Base-by-base conservation (phyloP, 495 filamentous ascomycete genomes). In the Neurospora hispaniola region DNA sequence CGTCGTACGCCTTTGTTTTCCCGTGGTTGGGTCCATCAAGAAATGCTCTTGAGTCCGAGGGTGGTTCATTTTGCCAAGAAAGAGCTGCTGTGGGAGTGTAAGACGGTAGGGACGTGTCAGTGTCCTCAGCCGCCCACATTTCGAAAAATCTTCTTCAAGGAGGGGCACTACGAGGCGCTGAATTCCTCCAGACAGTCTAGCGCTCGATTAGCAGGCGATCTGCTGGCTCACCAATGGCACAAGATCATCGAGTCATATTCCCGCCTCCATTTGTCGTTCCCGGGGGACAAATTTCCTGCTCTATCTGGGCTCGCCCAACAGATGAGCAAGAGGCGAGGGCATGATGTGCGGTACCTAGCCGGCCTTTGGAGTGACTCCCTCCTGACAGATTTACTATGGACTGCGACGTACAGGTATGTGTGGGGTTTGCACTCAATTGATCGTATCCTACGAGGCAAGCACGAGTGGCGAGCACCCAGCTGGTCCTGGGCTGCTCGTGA, bases 401-500 rank as follows among this genome's bases (percentile, higher is more conserved):
- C 14, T 2, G 54, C 44, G 12, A 62, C 48, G 70, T 69, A 31
- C 27, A 31, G 2, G 27, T 31, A 41, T 41, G 20, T 6, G 54
- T 70, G n/a, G 27, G 62, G n/a, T 41, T 27, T 31, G 16, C 71
- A 40, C 4, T 3, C 20, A 31, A 62, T 62, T 23, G 43, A 42
- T 69, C 71, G 69, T 23, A 23, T 43, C 59, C 69, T 23, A 66
- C 44, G 12, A 42, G 66, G 40, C 10, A 54, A 23, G 16, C 6
- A 31, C 7, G 48, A 62, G 41, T 73, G 71, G 69, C 69, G 70
- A 62, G 75, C 73, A 1, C 75, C 73, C 38, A 75, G 71, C 8
- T 75, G 73, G 73, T 75, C 75, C 7, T 76, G 75, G 75, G 75
- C 75, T 31, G 54, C 23, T 16, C 54, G 54, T 16, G 54, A 62